Evolutionary conservation across 2,329 filamentous ascomycete genomes (phyloP), one percentile per base, ranked within the genome.

Genomic region (Fusarium falciforme): DNA sequence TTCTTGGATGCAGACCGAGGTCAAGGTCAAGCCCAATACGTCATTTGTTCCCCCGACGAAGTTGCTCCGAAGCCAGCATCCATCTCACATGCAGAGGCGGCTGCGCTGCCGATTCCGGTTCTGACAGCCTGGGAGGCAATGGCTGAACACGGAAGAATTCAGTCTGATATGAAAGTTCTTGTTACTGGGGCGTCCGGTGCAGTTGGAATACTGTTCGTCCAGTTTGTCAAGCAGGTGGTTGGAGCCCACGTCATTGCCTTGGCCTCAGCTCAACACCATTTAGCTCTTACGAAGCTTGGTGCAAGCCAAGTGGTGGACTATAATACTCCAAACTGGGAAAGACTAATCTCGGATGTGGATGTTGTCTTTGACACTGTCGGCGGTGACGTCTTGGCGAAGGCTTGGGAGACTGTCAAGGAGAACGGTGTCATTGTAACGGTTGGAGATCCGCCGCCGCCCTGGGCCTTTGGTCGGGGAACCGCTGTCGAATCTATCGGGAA

Each of bases 401-500:
- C 76, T 0, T 84, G 82, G 82, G 61, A 70, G 16, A 69, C 72
- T 0, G 74, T 85, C 4, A 81, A 80, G 42, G 59, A 66, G 2
- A 65, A 74, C 14, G 83, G 82, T 0, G 66, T 66, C 0, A 79
- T 84, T 11, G 75, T 84, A 0, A 84, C 83, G 0, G 77, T 85
- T 0, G 81, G 74, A 3, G 82, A 83, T 49, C 81, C 82, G 8
- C 75, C 81, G 0, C 81, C 82, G 0, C 17, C 66, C 0, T 83
- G 82, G 82, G 81, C 81, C 0, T 81, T 79, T n/a, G 74, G 70
- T 0, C 42, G 60, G 4, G 72, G 49, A 2, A 35, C 70, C 6
- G 77, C 80, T 0, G 58, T 68, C 0, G 78, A 82, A 63, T 20
- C 74, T 0, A 40, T 36, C 2, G 35, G 20, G 0, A 60, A 78